Percentiles rank a stretch among this genome's conserved stretches.
Conservation (phyloP, 2,329 filamentous ascomycete species). For the Dothistroma septosporum region DNA sequence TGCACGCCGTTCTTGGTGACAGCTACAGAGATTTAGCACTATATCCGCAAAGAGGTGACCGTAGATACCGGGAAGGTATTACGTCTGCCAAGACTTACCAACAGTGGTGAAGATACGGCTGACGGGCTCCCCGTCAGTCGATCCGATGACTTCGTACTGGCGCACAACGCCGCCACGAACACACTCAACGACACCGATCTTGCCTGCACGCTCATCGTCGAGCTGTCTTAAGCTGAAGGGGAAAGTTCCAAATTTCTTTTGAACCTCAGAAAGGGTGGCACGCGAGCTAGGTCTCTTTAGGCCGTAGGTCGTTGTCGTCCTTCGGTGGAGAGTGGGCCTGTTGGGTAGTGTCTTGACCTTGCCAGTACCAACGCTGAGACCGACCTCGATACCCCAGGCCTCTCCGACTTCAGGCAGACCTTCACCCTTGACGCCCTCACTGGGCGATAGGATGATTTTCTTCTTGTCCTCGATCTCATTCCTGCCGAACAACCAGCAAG, state of each 20-base stretch:
- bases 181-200: conserved; percentile 95
- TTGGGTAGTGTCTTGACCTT: conserved; percentile 92
- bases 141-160: conserved; percentile 92
- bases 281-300: conserved; percentile 92
- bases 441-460: conserved; percentile 90
- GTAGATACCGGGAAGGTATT: background rate
- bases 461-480: conserved; percentile 98
- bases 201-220: conserved; percentile 89
- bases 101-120: conserved; percentile 85
- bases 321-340: conserved; percentile 85
- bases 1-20: conserved; percentile 97
- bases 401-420: conserved; percentile 84
- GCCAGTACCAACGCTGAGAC: conserved; percentile 81
- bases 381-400: conserved; percentile 97
- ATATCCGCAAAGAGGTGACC: background rate
- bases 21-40: conserved; percentile 50
- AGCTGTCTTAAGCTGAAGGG: conserved; percentile 96
- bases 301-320: conserved; percentile 84
- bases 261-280: conserved; percentile 86
- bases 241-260: conserved; percentile 96
- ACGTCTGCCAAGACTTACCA: conserved; percentile 58
- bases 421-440: conserved; percentile 85
- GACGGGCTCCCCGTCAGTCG: conserved; percentile 83
- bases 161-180: conserved; percentile 88
- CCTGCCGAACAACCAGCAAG: conserved; percentile 91